Evolutionary conservation across 2,329 filamentous ascomycete species (phyloP), one percentile per base, ranked within the genome.

Genomic region (Myotisia sp.): DNA sequence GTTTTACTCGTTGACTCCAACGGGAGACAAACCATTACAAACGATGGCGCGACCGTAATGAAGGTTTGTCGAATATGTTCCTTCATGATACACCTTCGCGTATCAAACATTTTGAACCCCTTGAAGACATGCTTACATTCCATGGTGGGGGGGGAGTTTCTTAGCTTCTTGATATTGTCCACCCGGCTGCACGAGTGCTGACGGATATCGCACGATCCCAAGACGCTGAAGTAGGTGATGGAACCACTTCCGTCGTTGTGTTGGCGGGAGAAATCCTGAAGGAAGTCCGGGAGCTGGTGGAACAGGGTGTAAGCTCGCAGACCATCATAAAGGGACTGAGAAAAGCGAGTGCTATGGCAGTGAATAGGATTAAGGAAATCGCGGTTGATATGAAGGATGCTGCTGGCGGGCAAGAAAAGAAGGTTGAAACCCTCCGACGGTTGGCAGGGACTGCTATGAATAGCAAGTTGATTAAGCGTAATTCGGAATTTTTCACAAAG

Each of bases 281-380:
- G 65, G 90, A 98, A 67, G 70, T 93, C 56, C 92, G 85, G 59
- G 87, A 94, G 55, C 78, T 86, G 52, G 87, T 98, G 38, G 90
- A 98, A 64, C 82, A 92, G 59, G 90, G 90, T 39, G 82, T 95
- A 51, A 94, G 86, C 70, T 82, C 86, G 55, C 90, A 95, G 69
- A 84, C 85, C 42, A 94, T 98, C 59, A 83, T 95, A 61, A 98
- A 95, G 70, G 87, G 84, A 40, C 65, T 98, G 56, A 74, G 90
- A 63, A 83, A 79, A 64, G 83, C 87, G 6, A 83, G 79, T 33
- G 66, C 71, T 45, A 82, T 95, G 74, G 87, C 90, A 12, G 84
- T 95, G 58, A 95, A 95, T 70, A 95, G 94, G 70, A 79, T 98
- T 59, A 92, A 92, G 71, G 90, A 98, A 65, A 93, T 98, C 58